phyloP scores from a whole-genome alignment of 2,329 filamentous ascomycete genomes.

The Verticillium zaregamsianum region DNA sequence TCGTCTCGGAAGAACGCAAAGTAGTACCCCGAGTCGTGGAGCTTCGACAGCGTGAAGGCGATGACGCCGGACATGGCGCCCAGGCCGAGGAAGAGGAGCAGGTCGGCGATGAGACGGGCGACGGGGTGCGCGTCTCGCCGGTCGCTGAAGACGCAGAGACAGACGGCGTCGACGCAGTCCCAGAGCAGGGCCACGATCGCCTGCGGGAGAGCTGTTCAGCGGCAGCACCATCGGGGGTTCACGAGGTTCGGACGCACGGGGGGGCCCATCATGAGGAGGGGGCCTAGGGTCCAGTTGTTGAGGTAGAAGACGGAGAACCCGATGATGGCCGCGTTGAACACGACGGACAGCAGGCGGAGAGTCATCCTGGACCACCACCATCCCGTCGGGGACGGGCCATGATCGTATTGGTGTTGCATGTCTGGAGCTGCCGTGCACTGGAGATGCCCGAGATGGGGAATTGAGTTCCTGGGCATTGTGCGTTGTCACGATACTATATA shows the following conservation, averaged over 20 bases:
- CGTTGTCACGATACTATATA: not conserved
- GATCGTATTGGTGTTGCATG: not conserved
- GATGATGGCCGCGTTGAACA: not conserved
- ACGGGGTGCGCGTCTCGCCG: constrained; percentile 4
- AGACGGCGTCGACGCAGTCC: constrained; percentile 6
- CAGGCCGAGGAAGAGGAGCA: constrained; percentile 9
- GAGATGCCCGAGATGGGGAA: too few relatives aligned
- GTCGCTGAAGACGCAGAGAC: constrained; percentile 1
- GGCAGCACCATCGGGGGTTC: not conserved
- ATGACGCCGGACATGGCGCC: constrained; percentile 10
- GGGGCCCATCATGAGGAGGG: constrained; percentile 13
- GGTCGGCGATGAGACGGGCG: constrained; percentile 10
- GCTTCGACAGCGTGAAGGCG: constrained; percentile 9
- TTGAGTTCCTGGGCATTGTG: not conserved
- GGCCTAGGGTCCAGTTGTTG: constrained; percentile 8
- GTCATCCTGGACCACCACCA: constrained; percentile 9
- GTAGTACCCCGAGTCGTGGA: constrained; percentile 12
- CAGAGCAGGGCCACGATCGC: constrained; percentile 7
- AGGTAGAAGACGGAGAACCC: constrained; percentile 9
- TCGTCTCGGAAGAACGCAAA: constrained; percentile 11
- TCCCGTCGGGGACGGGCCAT: not conserved
- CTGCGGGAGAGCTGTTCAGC: not conserved
- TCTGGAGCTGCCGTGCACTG: not conserved
- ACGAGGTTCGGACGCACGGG: constrained; percentile 3
- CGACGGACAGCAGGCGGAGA: constrained; percentile 5